Conservation (phyloP, 306 rosid species). For the Argentina anserina region DNA sequence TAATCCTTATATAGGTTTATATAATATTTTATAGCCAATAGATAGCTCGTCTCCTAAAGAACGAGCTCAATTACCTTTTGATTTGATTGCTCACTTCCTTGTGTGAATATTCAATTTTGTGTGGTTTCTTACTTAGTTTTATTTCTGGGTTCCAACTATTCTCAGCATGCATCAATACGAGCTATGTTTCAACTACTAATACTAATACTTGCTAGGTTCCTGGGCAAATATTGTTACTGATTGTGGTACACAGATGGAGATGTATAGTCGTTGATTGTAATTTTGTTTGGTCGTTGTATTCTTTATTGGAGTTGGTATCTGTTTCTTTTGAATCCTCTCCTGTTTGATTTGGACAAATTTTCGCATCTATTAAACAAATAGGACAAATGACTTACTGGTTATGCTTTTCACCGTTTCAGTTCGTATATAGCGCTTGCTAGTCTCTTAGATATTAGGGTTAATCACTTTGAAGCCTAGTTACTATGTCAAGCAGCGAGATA, state of each 20-base stretch:
- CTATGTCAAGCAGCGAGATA: neutral
- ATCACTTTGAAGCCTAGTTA: neutral
- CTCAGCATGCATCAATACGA: neutral
- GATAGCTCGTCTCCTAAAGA: neutral
- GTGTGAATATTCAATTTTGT: neutral
- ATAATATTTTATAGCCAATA: neutral
- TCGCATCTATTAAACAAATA: neutral
- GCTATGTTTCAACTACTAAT: neutral
- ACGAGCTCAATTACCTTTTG: neutral
- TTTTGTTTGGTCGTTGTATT: neutral
- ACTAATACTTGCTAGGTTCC: neutral
- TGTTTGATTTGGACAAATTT: neutral
- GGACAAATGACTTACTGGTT: neutral
- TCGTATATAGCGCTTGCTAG: neutral
- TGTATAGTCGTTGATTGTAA: neutral
- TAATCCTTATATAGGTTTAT: neutral
- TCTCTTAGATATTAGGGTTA: neutral
- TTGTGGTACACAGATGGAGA: neutral
- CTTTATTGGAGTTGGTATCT: neutral
- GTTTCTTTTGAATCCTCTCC: neutral
- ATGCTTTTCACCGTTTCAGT: neutral
- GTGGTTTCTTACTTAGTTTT: too few relatives aligned
- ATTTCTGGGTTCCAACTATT: neutral
- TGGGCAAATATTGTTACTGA: neutral
- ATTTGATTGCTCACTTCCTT: neutral